phyloP scores from a whole-genome alignment of 78 protist species.

The Creolimax fragrantissima region DNA sequence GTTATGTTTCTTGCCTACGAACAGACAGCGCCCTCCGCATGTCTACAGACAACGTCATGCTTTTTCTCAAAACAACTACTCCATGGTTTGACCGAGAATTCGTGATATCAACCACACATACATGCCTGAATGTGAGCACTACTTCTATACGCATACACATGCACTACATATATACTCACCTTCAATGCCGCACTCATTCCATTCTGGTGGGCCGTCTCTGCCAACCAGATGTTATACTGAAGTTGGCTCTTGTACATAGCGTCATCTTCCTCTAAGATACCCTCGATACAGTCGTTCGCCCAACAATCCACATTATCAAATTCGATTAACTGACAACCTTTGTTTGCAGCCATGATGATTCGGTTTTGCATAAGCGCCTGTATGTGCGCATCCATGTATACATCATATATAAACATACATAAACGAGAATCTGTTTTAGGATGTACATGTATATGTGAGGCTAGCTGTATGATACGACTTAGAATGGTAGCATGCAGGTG shows the following conservation, averaged over 20 bases:
- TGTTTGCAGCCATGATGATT: background rate
- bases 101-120: too few relatives aligned
- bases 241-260: background rate
- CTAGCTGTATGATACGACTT: too few relatives aligned
- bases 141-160: too few relatives aligned
- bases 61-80: too few relatives aligned
- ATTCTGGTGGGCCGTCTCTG: slow-evolving; percentile 7
- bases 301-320: background rate
- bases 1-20: too few relatives aligned
- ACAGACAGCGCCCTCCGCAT: too few relatives aligned
- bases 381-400: background rate
- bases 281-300: background rate
- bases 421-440: background rate
- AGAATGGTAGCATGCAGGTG: too few relatives aligned
- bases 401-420: background rate
- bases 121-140: too few relatives aligned
- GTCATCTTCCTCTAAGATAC: background rate
- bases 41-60: too few relatives aligned
- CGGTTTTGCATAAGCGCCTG: background rate
- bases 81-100: too few relatives aligned
- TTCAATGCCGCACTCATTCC: background rate
- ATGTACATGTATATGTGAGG: background rate
- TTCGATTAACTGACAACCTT: background rate
- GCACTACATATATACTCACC: too few relatives aligned
- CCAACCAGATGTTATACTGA: slow-evolving; percentile 8